These are phyloP conservation scores for Phaeosphaeria sp. DNA, from an alignment of 2,329 filamentous ascomycete species.

Conservation along the genomic window DNA sequence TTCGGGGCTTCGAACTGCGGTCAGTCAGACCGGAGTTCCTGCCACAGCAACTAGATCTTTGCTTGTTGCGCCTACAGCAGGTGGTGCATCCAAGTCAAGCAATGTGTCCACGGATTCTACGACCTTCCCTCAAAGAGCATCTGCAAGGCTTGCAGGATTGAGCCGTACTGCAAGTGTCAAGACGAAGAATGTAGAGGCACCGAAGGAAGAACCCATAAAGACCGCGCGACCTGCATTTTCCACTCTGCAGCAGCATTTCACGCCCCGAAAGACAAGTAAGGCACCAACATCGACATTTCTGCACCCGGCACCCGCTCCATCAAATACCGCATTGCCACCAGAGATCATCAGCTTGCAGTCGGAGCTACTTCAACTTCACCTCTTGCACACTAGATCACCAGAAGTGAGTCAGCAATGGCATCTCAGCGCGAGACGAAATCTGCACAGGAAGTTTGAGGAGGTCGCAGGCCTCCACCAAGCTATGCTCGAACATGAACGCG, in stretches of 20 bases:
- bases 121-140: slow-evolving; percentile 16
- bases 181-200: slow-evolving; percentile 13
- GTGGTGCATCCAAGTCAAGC: slow-evolving; percentile 10
- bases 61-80: slow-evolving; percentile 20
- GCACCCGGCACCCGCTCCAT: slow-evolving; percentile 34
- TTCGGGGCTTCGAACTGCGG: slow-evolving; percentile 18
- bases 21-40: slow-evolving; percentile 15
- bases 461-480: slow-evolving; percentile 43
- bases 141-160: slow-evolving; percentile 31
- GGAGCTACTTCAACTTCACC: slow-evolving; percentile 47
- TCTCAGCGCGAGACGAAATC: slow-evolving; percentile 34
- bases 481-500: slow-evolving; percentile 46
- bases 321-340: slow-evolving; percentile 26
- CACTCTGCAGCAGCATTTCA: slow-evolving; percentile 50
- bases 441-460: slow-evolving; percentile 45
- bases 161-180: slow-evolving; percentile 35
- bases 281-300: slow-evolving; percentile 45
- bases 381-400: slow-evolving; percentile 39
- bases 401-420: slow-evolving; percentile 39
- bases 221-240: slow-evolving; percentile 42
- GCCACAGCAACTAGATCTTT: slow-evolving; percentile 36
- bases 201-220: slow-evolving; percentile 32
- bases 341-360: slow-evolving; percentile 45
- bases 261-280: slow-evolving; percentile 45
- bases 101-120: slow-evolving; percentile 15